A percentile compares a stretch with the other conserved stretches of the same genome.
phyloP scores from a whole-genome alignment of 257 asterid species.

The Craterostigma plantagineum region DNA sequence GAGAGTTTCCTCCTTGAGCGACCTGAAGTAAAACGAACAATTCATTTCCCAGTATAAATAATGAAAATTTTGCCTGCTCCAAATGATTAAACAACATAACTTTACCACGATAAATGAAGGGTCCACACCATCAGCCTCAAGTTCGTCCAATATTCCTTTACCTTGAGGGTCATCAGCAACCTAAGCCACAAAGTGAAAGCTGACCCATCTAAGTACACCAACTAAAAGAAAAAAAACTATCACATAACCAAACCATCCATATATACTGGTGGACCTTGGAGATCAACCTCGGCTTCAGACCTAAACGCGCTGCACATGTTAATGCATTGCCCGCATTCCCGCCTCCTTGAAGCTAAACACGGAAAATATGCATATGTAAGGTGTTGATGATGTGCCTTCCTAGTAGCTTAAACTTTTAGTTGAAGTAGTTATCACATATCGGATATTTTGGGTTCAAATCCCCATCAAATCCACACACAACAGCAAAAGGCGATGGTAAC shows the following conservation, averaged over 20 bases:
- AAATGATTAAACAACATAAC: conserved; percentile 2
- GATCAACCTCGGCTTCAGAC: conserved; percentile 59
- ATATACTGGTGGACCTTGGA: conserved; percentile 42
- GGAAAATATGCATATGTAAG: no score
- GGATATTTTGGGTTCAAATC: no score
- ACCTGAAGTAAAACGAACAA: conserved; percentile 29
- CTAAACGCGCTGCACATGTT: conserved; percentile 87
- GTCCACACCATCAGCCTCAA: conserved; percentile 73
- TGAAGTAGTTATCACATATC: no score
- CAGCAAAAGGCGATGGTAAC: no score
- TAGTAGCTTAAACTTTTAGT: no score
- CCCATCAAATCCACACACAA: no score
- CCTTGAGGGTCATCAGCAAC: conserved; percentile 93
- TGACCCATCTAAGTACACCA: not conserved
- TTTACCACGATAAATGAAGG: conserved; percentile 64
- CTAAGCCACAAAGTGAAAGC: conserved; percentile 15
- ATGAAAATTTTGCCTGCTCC: conserved; percentile 1
- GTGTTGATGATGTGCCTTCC: no score
- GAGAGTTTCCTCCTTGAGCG: conserved; percentile 86
- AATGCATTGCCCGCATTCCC: conserved; percentile 88
- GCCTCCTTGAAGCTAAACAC: conserved; percentile 64
- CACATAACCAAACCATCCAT: conserved; percentile 3
- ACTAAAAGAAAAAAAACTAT: conserved; percentile 7
- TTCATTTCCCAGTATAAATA: not conserved
- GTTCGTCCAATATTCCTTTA: conserved; percentile 66